Evolutionary conservation across 1,284 basidiomycete species (phyloP).

Genomic region (Ceratobasidium sp.): DNA sequence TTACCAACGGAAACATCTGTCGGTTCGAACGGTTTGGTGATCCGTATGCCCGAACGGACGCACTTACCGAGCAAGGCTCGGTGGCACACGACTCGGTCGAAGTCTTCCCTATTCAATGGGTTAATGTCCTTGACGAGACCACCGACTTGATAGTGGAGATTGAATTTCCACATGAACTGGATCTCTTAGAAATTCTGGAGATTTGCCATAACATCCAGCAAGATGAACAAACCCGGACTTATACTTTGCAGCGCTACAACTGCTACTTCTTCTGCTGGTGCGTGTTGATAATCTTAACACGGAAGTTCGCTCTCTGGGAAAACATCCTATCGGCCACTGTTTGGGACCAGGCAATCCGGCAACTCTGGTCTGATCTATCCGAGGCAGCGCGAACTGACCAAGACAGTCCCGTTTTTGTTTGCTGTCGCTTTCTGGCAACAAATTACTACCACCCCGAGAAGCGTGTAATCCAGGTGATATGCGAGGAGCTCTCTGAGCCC

Average conservation of each 20-base stretch:
- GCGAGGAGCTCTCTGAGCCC: too few relatives aligned
- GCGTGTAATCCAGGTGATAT: too few relatives aligned
- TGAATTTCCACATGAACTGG: background rate
- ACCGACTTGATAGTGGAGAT: background rate
- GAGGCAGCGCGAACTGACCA: too few relatives aligned
- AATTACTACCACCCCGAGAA: too few relatives aligned
- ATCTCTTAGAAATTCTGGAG: background rate
- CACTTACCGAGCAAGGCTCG: conserved; percentile 1
- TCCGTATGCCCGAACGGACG: background rate
- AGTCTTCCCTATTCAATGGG: too few relatives aligned
- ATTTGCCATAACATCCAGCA: background rate
- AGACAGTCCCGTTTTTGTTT: too few relatives aligned
- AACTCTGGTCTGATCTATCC: too few relatives aligned
- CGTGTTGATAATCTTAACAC: background rate
- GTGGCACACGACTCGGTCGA: background rate
- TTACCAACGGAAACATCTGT: background rate
- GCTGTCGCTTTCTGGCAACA: too few relatives aligned
- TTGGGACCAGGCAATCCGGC: too few relatives aligned
- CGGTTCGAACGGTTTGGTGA: background rate
- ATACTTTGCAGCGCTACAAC: conserved; percentile 10
- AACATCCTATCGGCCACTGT: too few relatives aligned
- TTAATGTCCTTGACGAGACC: background rate
- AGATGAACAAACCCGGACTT: background rate
- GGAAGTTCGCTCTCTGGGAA: background rate
- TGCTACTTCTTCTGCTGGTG: conserved; percentile 17